These are phyloP conservation scores for Suillus tomentosus DNA, from an alignment of 768 basidiomycete genomes.

Conservation along the genomic window DNA sequence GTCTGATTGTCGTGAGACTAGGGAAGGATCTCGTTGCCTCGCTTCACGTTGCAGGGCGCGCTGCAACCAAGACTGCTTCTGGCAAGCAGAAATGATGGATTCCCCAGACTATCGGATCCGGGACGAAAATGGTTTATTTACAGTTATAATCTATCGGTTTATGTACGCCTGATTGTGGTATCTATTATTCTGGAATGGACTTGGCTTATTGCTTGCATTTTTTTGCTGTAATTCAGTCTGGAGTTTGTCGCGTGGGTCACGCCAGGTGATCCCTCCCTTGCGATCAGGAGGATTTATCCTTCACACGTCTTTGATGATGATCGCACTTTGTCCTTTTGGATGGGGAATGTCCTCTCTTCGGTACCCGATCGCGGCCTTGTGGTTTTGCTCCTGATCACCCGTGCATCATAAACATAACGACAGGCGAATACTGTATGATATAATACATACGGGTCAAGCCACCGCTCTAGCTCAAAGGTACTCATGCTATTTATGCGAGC, in stretches of 20 bases:
- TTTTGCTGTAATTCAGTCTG: not conserved
- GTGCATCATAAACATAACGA: not conserved
- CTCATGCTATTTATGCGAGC: not conserved
- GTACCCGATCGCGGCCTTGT: not conserved
- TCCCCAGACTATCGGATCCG: not conserved
- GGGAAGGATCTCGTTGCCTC: conserved; percentile 60
- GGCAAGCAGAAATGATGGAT: conserved; percentile 32
- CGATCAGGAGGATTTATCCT: not conserved
- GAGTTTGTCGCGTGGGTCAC: not conserved
- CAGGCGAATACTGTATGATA: not conserved
- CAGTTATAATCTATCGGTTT: not conserved
- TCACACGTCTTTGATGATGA: not conserved
- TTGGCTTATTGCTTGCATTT: not conserved
- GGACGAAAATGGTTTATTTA: not conserved
- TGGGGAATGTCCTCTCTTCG: not conserved
- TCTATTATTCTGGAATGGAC: not conserved
- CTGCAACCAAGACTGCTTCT: conserved; percentile 29
- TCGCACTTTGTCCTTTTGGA: not conserved
- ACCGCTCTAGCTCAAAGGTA: not conserved
- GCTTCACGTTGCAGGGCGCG: conserved; percentile 36
- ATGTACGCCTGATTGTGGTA: not conserved
- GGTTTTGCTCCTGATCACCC: not conserved
- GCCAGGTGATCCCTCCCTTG: not conserved
- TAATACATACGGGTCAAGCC: not conserved
- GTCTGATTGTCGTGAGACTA: conserved; percentile 57